Conservation (phyloP, 2,329 filamentous ascomycete species). For the Cephalotrichum gorgonifer region DNA sequence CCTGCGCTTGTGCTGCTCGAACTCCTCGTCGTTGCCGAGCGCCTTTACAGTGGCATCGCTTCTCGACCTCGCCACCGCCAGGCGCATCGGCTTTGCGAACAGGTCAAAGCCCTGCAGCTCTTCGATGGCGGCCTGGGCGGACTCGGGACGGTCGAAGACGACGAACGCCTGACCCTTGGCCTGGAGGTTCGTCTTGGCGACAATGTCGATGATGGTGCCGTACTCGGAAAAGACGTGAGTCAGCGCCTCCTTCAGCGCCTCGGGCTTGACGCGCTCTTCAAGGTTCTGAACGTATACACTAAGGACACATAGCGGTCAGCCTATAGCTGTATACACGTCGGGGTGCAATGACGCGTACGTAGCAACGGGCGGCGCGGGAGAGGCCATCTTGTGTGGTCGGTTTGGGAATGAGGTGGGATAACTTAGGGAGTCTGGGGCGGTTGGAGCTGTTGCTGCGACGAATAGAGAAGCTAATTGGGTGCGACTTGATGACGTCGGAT, state of each 20-base stretch:
- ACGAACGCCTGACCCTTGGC: conserved; percentile 94
- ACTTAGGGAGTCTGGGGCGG: too few species aligned
- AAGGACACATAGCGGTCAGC: conserved; percentile 23
- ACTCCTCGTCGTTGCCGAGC: conserved; percentile 65
- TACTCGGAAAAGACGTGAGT: conserved; percentile 78
- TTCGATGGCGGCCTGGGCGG: conserved; percentile 72
- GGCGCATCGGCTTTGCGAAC: conserved; percentile 80
- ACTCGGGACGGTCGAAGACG: conserved; percentile 74
- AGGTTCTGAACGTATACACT: conserved; percentile 72
- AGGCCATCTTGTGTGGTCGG: conserved; percentile 19
- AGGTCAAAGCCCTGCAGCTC: conserved; percentile 88
- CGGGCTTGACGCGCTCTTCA: conserved; percentile 82
- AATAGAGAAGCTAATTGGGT: not conserved
- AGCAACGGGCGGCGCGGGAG: conserved; percentile 39
- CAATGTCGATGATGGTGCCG: conserved; percentile 72
- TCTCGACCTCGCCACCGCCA: conserved; percentile 70
- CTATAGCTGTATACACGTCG: conserved; percentile 39
- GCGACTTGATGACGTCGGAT: too few species aligned
- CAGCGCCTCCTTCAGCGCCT: conserved; percentile 63
- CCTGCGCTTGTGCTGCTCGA: conserved; percentile 77
- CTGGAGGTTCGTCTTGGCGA: conserved; percentile 82
- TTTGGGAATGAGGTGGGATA: not conserved
- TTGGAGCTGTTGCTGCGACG: too few species aligned
- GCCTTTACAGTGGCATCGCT: conserved; percentile 80
- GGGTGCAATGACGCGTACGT: conserved; percentile 69